phyloP scores from a whole-genome alignment of 2,329 filamentous ascomycete genomes.

The Paracoccidioides brasiliensis region DNA sequence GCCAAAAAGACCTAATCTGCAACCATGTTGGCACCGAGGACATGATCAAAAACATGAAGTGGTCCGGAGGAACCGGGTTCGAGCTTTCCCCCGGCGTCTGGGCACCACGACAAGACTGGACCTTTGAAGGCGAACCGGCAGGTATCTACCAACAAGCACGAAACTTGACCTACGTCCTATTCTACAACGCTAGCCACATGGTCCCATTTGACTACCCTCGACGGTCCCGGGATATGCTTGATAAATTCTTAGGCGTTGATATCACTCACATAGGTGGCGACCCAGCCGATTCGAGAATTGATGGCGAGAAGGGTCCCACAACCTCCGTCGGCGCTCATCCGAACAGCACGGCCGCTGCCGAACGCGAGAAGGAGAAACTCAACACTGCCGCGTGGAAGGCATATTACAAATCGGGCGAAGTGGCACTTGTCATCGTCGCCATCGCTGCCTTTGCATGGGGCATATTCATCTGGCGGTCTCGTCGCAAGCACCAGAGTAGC shows the following conservation, averaged over 20 bases:
- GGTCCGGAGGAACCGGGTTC: conserved; percentile 86
- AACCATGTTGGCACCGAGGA: conserved; percentile 92
- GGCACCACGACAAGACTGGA: conserved; percentile 89
- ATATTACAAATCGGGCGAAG: conserved; percentile 76
- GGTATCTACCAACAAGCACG: conserved; percentile 91
- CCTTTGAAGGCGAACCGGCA: conserved; percentile 73
- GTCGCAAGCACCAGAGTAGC: conserved; percentile 36
- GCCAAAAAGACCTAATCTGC: conserved; percentile 88
- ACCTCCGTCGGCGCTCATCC: conserved; percentile 64
- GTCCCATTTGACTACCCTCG: conserved; percentile 88
- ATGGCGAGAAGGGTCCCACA: conserved; percentile 69
- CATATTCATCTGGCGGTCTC: conserved; percentile 50
- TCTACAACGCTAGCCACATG: conserved; percentile 96
- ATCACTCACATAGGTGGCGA: conserved; percentile 74
- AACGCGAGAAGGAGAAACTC: conserved; percentile 58
- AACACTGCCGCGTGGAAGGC: conserved; percentile 78
- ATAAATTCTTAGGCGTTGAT: conserved; percentile 88
- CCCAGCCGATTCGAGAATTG: conserved; percentile 66
- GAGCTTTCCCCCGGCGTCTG: conserved; percentile 74
- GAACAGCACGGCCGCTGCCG: conserved; percentile 53
- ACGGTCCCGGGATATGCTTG: conserved; percentile 85
- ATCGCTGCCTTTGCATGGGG: conserved; percentile 62
- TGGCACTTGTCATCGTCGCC: conserved; percentile 68
- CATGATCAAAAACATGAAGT: conserved; percentile 77
- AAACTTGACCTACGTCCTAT: conserved; percentile 89